Percentiles rank a stretch among this genome's conserved stretches.
These are phyloP conservation scores for Podila epigama DNA, from an alignment of 192 early-diverging fungal species.

Conservation along the genomic window DNA sequence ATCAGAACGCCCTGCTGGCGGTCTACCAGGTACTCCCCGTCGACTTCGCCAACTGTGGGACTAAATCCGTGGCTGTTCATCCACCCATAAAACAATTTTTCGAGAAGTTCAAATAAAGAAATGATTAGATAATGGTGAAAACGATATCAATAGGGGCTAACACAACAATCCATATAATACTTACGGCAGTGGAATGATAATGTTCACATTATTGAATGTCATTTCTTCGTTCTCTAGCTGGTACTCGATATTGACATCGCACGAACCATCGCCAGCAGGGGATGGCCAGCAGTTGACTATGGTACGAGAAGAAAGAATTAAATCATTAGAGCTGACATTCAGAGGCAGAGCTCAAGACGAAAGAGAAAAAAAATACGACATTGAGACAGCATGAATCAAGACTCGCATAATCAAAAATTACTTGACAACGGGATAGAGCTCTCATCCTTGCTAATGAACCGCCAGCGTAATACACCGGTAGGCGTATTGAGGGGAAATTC, in stretches of 20 bases:
- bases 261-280: constrained; percentile 82
- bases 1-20: constrained; percentile 72
- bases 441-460: constrained; percentile 84
- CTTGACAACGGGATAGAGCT: constrained; percentile 82
- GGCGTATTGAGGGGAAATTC: constrained; percentile 89
- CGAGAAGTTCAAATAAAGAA: neutral
- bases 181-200: constrained; percentile 90
- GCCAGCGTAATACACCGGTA: constrained; percentile 90
- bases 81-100: too few species aligned
- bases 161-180: too few species aligned
- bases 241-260: constrained; percentile 98
- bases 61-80: constrained; percentile 69
- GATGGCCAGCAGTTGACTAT: constrained; percentile 98
- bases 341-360: neutral
- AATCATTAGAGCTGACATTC: neutral
- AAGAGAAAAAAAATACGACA: neutral
- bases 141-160: neutral
- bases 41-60: constrained; percentile 81
- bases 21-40: constrained; percentile 85
- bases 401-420: too few species aligned
- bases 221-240: constrained; percentile 81
- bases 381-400: too few species aligned
- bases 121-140: neutral
- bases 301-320: neutral
- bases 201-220: constrained; percentile 85